Conservation (phyloP, 768 basidiomycete species). For the Tylopilus balloui region DNA sequence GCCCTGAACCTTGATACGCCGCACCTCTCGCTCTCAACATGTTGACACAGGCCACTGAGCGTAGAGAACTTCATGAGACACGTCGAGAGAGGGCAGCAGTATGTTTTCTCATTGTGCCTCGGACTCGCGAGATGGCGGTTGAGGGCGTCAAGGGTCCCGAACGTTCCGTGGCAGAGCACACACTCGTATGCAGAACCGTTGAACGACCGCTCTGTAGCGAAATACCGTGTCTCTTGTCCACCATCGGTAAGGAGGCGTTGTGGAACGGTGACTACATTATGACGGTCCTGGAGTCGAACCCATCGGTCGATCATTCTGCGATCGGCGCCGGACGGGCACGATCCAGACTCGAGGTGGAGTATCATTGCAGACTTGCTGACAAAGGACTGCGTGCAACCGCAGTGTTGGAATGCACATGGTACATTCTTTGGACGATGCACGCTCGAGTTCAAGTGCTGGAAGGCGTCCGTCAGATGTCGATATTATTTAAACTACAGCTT, state of each 20-base stretch:
- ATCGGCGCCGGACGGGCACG: slow-evolving; percentile 47
- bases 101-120: slow-evolving; percentile 48
- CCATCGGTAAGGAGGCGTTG: slow-evolving; percentile 42
- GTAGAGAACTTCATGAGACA: slow-evolving; percentile 45
- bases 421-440: slow-evolving; percentile 40
- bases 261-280: slow-evolving; percentile 53
- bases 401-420: slow-evolving; percentile 33
- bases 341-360: slow-evolving; percentile 60
- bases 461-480: not conserved
- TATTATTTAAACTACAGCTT: too few relatives aligned
- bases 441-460: slow-evolving; percentile 51
- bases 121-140: slow-evolving; percentile 67
- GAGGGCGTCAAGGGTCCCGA: slow-evolving; percentile 39
- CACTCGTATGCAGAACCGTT: slow-evolving; percentile 53
- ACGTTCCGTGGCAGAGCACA: slow-evolving; percentile 51
- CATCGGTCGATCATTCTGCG: slow-evolving; percentile 34
- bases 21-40: slow-evolving; percentile 62
- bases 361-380: slow-evolving; percentile 51
- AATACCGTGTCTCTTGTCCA: not conserved
- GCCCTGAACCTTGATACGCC: slow-evolving; percentile 46
- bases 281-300: slow-evolving; percentile 41
- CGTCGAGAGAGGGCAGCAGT: slow-evolving; percentile 46
- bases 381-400: slow-evolving; percentile 45
- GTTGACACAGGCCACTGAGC: slow-evolving; percentile 57
- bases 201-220: slow-evolving; percentile 39